Base-by-base conservation (phyloP, 176 grass and related monocot genomes). In the Oryza meyeriana region DNA sequence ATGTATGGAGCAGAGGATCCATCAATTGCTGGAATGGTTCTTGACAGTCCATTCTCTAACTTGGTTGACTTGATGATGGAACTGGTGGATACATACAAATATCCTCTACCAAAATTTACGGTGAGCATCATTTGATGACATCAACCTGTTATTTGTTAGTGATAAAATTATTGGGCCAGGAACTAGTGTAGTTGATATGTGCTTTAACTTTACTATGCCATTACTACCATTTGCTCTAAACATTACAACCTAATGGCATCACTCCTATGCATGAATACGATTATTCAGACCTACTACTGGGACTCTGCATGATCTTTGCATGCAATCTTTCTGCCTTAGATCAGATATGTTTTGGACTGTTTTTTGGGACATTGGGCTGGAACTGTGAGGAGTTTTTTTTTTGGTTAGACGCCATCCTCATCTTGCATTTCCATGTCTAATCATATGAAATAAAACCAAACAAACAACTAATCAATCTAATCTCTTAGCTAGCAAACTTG, bases 1-100 rank as follows among this genome's bases (percentile, higher is more conserved):
- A 99, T 99, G 96, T 99, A 99, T 78, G 96, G 93, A 90, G 93
- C 91, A 25, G 96, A 99, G 88, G 96, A 99, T 90, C 96, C 96
- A 85, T 99, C 96, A 57, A 99, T 99, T 93, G 96, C 96, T 29
- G 96, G 96, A 85, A 95, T 99, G 91, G 96, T 99, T 88, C 92
- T 99, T 81, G 96, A 99, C 88, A 99, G 96, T 67, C 93, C 96
- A 74, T 99, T 99, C 81, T 99, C 96, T 73, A 99, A 99, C 84
- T 84, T 99, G 71, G 96, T 99, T 64, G 91, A 95, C 59, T 88
- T 99, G 80, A 99, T 99, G 96, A 95, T 99, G 96, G 96, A 99
- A 78, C 93, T 99, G 90, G 96, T 99, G 50, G 96, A 99, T 83
- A 99, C 91, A 18, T 99, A 99, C 77, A 99, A 99, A 90, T 99